Evolutionary conservation across 31 red algal species (phyloP).

Genomic region (Asparagopsis taxiformis): DNA sequence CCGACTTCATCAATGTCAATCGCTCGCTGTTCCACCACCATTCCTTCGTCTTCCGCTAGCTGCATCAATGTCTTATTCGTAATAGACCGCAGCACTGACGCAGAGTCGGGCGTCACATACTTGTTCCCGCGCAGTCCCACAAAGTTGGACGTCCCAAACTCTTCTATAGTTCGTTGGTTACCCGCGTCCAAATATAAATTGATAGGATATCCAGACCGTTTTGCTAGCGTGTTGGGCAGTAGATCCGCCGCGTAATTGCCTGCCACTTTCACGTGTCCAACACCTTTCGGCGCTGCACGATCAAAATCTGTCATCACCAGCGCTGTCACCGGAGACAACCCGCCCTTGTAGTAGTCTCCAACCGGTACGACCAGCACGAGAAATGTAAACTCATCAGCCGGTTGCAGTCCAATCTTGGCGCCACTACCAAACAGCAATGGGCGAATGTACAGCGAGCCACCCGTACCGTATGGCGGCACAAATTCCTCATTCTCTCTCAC

Average conservation of each 20-base stretch:
- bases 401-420: slow-evolving; percentile 84
- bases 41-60: slow-evolving; percentile 70
- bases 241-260: slow-evolving; percentile 98
- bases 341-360: slow-evolving; percentile 97
- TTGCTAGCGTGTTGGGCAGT: slow-evolving; percentile 73
- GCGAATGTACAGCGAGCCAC: slow-evolving; percentile 91
- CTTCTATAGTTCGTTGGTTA: slow-evolving; percentile 83
- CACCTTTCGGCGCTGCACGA: slow-evolving; percentile 87
- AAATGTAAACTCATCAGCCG: slow-evolving; percentile 95
- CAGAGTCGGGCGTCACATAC: slow-evolving; percentile 88
- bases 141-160: slow-evolving; percentile 99
- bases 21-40: slow-evolving; percentile 75
- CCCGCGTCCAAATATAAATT: slow-evolving; percentile 90
- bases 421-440: slow-evolving; percentile 92
- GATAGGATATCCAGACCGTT: slow-evolving; percentile 82
- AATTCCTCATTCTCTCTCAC: slow-evolving; percentile 81
- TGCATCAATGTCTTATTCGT: slow-evolving; percentile 97
- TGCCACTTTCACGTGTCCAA: slow-evolving; percentile 91
- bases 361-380: slow-evolving; percentile 92
- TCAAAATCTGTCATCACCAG: slow-evolving; percentile 81
- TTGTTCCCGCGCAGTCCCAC: slow-evolving; percentile 64
- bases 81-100: slow-evolving; percentile 78
- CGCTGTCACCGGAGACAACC: slow-evolving; percentile 86
- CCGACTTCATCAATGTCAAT: slow-evolving; percentile 82
- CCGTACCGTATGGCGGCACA: slow-evolving; percentile 88